Percentiles rank a stretch among this genome's conserved stretches.
Conservation (phyloP, 2,329 filamentous ascomycete genomes). For the Apiospora arundinis region DNA sequence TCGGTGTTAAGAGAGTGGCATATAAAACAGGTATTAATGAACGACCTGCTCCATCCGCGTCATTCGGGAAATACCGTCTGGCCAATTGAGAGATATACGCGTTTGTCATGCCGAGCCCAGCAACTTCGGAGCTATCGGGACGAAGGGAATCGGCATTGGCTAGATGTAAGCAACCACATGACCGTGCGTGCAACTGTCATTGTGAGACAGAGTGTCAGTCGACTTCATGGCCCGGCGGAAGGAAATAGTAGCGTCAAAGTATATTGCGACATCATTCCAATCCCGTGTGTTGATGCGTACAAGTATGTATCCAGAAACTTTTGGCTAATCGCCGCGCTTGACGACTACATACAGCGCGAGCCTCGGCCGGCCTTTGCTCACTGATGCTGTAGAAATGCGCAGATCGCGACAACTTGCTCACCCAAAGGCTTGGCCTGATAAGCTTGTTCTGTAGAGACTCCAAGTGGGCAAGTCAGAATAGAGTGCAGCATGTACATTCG, state of each 20-base stretch:
- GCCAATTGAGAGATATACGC: neutral
- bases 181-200: neutral
- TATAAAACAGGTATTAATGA: neutral
- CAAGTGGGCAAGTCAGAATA: neutral
- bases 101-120: neutral
- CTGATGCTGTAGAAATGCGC: neutral
- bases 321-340: neutral
- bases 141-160: neutral
- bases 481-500: neutral
- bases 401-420: constrained; percentile 6
- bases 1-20: neutral
- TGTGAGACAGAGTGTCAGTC: neutral
- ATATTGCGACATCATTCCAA: neutral
- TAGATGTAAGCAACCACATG: neutral
- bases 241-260: neutral
- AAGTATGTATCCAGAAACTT: neutral
- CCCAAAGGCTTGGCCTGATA: constrained; percentile 9
- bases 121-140: neutral
- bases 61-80: neutral
- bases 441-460: neutral
- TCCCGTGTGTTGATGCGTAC: neutral
- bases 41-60: neutral
- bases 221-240: neutral
- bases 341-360: neutral
- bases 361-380: neutral